phyloP scores from a whole-genome alignment of 179 eudicot genomes.

The Patellifolia procumbens region DNA sequence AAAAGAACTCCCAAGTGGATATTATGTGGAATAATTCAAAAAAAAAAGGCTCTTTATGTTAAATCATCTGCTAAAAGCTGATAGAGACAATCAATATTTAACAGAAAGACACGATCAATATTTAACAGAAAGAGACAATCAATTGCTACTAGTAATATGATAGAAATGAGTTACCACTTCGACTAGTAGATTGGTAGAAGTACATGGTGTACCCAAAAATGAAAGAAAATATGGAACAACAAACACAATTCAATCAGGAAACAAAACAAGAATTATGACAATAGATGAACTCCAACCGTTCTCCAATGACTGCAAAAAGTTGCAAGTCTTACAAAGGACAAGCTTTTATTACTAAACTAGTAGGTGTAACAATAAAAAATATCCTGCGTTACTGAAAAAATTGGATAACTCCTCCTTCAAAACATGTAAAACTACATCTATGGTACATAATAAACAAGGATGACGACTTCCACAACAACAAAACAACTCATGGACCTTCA shows the following conservation, averaged over 20 bases:
- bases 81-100: no score
- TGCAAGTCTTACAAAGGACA: conserved; percentile 8
- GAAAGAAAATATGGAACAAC: neutral
- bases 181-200: no score
- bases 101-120: no score
- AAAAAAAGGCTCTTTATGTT: no score
- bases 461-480: conserved; percentile 3
- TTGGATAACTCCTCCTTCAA: neutral
- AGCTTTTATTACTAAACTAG: conserved; percentile 10
- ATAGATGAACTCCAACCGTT: neutral
- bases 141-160: no score
- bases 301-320: neutral
- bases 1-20: no score
- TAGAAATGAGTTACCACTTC: no score
- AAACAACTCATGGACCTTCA: conserved; percentile 7
- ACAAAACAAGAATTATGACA: no score
- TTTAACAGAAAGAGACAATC: no score
- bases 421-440: neutral
- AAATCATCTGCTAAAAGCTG: no score
- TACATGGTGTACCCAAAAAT: no score
- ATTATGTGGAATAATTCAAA: no score
- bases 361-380: neutral
- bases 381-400: neutral
- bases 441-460: neutral
- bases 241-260: neutral